Base-by-base conservation (phyloP, 495 filamentous ascomycete species). In the Penicillium atrosanguineum region DNA sequence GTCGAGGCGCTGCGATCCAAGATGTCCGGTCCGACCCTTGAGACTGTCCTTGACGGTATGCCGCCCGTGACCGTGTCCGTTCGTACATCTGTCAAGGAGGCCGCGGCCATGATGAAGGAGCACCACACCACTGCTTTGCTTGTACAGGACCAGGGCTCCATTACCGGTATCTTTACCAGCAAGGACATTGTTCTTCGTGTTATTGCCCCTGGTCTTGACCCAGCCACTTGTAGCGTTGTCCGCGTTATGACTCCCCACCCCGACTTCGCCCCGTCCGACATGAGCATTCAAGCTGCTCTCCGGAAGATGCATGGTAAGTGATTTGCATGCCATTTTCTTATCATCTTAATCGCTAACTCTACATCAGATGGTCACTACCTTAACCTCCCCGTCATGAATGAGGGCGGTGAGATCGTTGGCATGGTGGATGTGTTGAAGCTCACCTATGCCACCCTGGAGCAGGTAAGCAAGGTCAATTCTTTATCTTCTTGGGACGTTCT, bases 381-480 rank as follows among this genome's bases (percentile, higher is more conserved):
- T 20, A 98, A 98, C 68, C 78, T 98, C 23, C 94, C 94, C 8
- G 94, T 98, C 29, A 98, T 98, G 94, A 97, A 97, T 70, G 90
- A 96, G 48, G 78, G 80, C 46, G 95, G 92, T 56, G 95, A 98
- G 66, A 98, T 98, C 68, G 92, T 98, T 25, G 94, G 94, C 55
- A 98, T 98, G 94, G 94, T 97, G 7, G 94, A 98, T 72, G 94
- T 98, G 48, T 80, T 98, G 46, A 97, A 97, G 71, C 80, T 98
- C 60, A 98, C 94, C 31, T 98, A 98, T 71, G 93, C 94, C 31
- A 98, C 94, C 15, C 81, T 98, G 20, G 94, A 98, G 73, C 94
- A 98, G 80, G 91, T 96, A 72, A 80, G 75, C 67, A 29, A 31
- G n/a, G 19, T 19, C 15, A 6, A 25, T 1, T 36, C 21, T 18